phyloP scores from a whole-genome alignment of 2,329 filamentous ascomycete genomes.

The Colletotrichum tanaceti region DNA sequence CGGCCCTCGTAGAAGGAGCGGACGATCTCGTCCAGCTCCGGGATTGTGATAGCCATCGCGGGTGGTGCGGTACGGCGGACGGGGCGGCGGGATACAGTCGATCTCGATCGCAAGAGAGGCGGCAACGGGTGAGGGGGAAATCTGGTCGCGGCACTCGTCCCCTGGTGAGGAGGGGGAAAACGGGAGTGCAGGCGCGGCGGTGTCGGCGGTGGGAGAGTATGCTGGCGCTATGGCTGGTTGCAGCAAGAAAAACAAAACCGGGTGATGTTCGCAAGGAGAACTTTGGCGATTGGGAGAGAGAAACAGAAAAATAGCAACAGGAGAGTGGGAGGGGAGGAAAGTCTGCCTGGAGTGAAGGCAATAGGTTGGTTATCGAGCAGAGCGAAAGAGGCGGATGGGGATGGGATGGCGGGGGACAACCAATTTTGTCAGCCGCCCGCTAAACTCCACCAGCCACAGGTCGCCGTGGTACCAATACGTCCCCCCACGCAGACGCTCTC shows the following conservation, averaged over 20 bases:
- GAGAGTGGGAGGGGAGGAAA: conserved; percentile 27
- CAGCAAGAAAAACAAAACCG: conserved; percentile 7
- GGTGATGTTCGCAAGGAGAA: conserved; percentile 9
- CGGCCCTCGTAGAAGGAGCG: conserved; percentile 97
- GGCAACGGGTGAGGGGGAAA: conserved; percentile 34
- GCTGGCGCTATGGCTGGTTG: conserved; percentile 16
- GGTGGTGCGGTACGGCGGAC: conserved; percentile 49
- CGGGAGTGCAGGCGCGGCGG: conserved; percentile 41
- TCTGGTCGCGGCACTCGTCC: conserved; percentile 32
- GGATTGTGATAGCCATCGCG: conserved; percentile 78
- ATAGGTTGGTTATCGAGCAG: conserved; percentile 39
- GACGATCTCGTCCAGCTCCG: conserved; percentile 96
- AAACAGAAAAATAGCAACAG: conserved; percentile 18
- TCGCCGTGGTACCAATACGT: conserved; percentile 37
- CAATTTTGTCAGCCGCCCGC: conserved; percentile 43
- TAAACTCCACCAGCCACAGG: conserved; percentile 41
- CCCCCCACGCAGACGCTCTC: conserved; percentile 1
- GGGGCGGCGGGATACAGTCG: conserved; percentile 45
- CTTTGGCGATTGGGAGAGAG: conserved; percentile 28
- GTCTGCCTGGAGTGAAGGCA: conserved; percentile 38
- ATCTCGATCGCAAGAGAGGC: conserved; percentile 41
- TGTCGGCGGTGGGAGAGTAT: conserved; percentile 4
- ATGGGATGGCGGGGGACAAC: conserved; percentile 42
- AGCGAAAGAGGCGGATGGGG: conserved; percentile 34
- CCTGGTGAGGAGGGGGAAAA: conserved; percentile 43